Conservation (phyloP, 2,329 filamentous ascomycete species). For the Lachnellula arida region DNA sequence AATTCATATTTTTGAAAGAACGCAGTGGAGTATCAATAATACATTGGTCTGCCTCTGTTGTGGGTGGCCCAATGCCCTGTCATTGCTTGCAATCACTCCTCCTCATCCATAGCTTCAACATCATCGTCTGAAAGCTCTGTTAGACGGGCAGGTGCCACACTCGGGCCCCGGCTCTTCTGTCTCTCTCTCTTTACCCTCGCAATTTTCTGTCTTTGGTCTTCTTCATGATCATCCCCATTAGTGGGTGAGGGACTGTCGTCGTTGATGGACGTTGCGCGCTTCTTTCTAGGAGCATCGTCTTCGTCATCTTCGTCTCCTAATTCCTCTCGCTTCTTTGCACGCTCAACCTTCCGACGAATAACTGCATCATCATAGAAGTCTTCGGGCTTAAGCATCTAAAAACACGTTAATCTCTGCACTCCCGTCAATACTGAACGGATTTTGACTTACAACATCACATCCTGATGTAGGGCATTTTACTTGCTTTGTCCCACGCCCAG, state of each 20-base stretch:
- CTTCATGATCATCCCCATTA: slow-evolving; percentile 15
- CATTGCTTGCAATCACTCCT: not conserved
- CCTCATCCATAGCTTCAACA: not conserved
- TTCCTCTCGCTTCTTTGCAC: slow-evolving; percentile 44
- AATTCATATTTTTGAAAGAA: not conserved
- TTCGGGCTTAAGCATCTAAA: slow-evolving; percentile 43
- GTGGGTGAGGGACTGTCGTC: slow-evolving; percentile 15
- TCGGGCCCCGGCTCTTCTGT: slow-evolving; percentile 13
- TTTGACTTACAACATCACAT: slow-evolving; percentile 49
- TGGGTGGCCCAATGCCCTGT: not conserved
- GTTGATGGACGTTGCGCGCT: slow-evolving; percentile 10
- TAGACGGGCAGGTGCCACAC: not conserved
- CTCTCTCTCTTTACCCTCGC: slow-evolving; percentile 17
- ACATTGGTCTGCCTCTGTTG: not conserved
- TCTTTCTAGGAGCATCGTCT: slow-evolving; percentile 21
- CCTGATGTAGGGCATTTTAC: slow-evolving; percentile 61
- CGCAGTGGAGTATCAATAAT: not conserved
- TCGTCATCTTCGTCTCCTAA: slow-evolving; percentile 40
- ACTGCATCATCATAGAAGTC: slow-evolving; percentile 55
- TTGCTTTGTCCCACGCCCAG: slow-evolving; percentile 17
- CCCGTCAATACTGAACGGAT: not conserved
- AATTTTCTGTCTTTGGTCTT: slow-evolving; percentile 3
- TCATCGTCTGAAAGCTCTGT: not conserved
- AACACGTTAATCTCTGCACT: not conserved
- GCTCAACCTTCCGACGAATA: slow-evolving; percentile 54